Conservation (phyloP, 768 basidiomycete species). For the Pholiota molesta region DNA sequence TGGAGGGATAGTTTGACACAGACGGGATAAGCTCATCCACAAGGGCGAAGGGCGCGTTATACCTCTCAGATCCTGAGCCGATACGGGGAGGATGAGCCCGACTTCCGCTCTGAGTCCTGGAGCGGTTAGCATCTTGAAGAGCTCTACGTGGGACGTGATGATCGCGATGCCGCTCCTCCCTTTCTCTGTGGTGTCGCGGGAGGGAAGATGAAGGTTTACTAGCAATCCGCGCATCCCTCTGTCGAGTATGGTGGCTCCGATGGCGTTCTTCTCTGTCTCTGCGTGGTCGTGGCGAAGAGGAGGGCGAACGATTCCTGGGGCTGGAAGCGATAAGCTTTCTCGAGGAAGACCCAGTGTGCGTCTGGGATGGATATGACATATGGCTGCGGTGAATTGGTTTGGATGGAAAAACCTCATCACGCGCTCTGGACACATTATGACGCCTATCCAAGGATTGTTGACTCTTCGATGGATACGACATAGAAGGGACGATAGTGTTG, state of each 20-base stretch:
- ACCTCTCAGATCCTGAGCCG: not conserved
- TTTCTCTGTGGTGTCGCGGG: not conserved
- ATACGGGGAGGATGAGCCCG: not conserved
- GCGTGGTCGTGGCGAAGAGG: not conserved
- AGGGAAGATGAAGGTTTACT: not conserved
- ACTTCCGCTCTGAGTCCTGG: not conserved
- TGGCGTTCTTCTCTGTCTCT: not conserved
- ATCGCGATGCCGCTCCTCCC: not conserved
- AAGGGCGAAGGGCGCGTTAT: not conserved
- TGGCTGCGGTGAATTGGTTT: not conserved
- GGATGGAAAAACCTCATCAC: not conserved
- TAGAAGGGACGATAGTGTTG: not conserved
- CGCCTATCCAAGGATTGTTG: not conserved
- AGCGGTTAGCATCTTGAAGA: not conserved
- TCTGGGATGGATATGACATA: not conserved
- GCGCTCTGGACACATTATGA: not conserved
- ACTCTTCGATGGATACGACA: not conserved
- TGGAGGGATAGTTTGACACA: not conserved
- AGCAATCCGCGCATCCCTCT: not conserved
- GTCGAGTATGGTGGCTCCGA: not conserved
- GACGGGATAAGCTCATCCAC: slow-evolving; percentile 1
- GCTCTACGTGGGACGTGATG: not conserved
- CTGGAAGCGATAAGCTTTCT: not conserved
- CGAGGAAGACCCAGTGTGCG: too few relatives aligned
- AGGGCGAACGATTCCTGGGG: not conserved